Conservation (phyloP, 2,329 filamentous ascomycete species). For the Hymenoscyphus repandus region DNA sequence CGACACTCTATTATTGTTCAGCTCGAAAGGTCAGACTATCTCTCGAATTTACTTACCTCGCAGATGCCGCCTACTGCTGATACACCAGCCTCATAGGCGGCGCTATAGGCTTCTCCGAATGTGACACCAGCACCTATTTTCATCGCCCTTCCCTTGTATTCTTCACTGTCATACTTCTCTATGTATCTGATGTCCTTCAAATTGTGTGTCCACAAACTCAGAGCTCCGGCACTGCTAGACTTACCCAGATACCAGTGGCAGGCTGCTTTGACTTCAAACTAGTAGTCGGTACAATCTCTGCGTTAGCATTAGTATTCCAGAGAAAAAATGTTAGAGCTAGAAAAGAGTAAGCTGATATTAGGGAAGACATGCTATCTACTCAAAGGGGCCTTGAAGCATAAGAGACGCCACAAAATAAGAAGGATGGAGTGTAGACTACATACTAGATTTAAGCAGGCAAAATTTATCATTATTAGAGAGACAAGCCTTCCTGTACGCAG, state of each 20-base stretch:
- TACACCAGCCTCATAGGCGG: constrained; percentile 39
- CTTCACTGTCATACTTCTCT: constrained; percentile 29
- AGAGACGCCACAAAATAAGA: too few species aligned
- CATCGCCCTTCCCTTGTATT: constrained; percentile 33
- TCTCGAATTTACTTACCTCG: constrained; percentile 4
- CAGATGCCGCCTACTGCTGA: constrained; percentile 47
- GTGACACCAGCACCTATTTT: constrained; percentile 39
- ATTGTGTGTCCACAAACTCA: constrained; percentile 48
- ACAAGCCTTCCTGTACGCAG: too few species aligned
- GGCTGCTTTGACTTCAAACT: constrained; percentile 21
- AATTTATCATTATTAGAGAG: too few species aligned
- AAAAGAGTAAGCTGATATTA: too few species aligned
- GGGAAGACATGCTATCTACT: too few species aligned
- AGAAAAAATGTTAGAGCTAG: too few species aligned
- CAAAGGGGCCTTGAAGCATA: too few species aligned
- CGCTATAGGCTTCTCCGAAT: constrained; percentile 38
- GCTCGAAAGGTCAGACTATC: background rate
- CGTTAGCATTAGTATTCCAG: too few species aligned
- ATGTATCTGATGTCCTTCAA: constrained; percentile 36
- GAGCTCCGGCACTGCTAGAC: constrained; percentile 36
- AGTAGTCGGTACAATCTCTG: constrained; percentile 9
- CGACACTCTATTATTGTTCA: constrained; percentile 35
- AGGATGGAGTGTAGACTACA: too few species aligned
- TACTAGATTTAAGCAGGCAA: too few species aligned
- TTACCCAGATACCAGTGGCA: constrained; percentile 17